Conservation (phyloP, 1,284 basidiomycete species). For the Ustilago trichophora region DNA sequence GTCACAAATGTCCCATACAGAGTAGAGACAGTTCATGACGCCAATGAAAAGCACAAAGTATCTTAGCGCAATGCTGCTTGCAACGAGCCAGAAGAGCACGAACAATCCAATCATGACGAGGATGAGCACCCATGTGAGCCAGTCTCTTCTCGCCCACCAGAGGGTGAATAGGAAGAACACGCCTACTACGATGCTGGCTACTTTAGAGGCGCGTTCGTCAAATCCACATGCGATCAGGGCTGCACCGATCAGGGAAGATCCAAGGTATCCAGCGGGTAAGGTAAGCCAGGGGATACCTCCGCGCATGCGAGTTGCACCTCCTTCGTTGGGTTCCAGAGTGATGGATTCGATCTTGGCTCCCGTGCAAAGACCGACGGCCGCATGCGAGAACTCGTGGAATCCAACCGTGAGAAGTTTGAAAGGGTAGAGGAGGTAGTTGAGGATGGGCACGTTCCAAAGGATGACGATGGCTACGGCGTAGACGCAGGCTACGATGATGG, state of each 20-base stretch:
- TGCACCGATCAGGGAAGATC: slow-evolving; percentile 81
- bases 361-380: slow-evolving; percentile 74
- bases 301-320: slow-evolving; percentile 90
- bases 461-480: slow-evolving; percentile 59
- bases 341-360: slow-evolving; percentile 83
- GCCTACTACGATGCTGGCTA: slow-evolving; percentile 83
- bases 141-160: slow-evolving; percentile 82
- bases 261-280: slow-evolving; percentile 76
- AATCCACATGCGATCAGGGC: slow-evolving; percentile 87
- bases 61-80: slow-evolving; percentile 59
- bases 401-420: slow-evolving; percentile 66
- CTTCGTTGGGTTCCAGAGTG: slow-evolving; percentile 74
- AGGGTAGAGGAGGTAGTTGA: slow-evolving; percentile 64
- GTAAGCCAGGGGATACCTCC: slow-evolving; percentile 88
- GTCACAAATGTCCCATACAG: slow-evolving; percentile 70
- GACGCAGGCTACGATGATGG: slow-evolving; percentile 64
- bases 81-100: slow-evolving; percentile 54
- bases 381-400: slow-evolving; percentile 62
- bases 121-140: slow-evolving; percentile 70
- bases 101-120: slow-evolving; percentile 57
- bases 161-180: slow-evolving; percentile 89
- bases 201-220: slow-evolving; percentile 89
- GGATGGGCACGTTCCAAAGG: slow-evolving; percentile 60
- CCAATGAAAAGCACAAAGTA: slow-evolving; percentile 85
- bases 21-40: slow-evolving; percentile 64